Evolutionary conservation across 257 asterid species (phyloP), one percentile per base, ranked within the genome.

Genomic region (Solanum medicagineum): DNA sequence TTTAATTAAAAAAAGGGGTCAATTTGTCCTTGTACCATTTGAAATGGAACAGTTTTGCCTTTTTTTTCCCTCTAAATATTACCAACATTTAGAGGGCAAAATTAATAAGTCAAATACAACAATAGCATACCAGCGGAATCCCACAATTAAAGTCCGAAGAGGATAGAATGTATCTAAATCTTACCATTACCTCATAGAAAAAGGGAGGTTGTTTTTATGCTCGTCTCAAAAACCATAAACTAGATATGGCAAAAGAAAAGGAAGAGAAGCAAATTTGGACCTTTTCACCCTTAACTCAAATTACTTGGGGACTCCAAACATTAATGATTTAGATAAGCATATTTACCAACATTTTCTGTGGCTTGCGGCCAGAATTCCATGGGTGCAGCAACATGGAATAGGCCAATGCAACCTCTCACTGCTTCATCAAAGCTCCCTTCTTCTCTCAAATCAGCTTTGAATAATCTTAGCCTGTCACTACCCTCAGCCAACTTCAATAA

Each of bases 371-470:
- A 88, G 49, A 96, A 89, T 86, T 96, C 94, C 99, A 96, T 96
- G 26, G 95, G 90, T 53, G 98, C 98, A 66, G 98, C 98, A 74
- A 94, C 98, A 85, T 93, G 99, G 74, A 93, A 94, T 44, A 96
- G 92, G 36, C 99, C 98, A 77, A 84, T 85, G 86, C 99, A 94
- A 54, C 95, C 94, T 89, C 84, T 88, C 42, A 94, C 88, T 7
- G 98, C 98, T 81, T 93, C 96, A 24, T 96, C 98, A 17, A 92
- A 96, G 86, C 98, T 96, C 62, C 98, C 98, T 85, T 96, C 97
- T 88, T 93, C 93, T 10, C 71, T 88, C 75, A 96, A 87, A 92
- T 96, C 95, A 54, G 98, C 93, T 88, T 57, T 90, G 89, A 93
- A 94, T 45, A 94, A 84, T 81, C 90, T 90, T 86, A 96, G 69